phyloP scores from a whole-genome alignment of 2,329 filamentous ascomycete genomes.

The Epichloe uncinata region DNA sequence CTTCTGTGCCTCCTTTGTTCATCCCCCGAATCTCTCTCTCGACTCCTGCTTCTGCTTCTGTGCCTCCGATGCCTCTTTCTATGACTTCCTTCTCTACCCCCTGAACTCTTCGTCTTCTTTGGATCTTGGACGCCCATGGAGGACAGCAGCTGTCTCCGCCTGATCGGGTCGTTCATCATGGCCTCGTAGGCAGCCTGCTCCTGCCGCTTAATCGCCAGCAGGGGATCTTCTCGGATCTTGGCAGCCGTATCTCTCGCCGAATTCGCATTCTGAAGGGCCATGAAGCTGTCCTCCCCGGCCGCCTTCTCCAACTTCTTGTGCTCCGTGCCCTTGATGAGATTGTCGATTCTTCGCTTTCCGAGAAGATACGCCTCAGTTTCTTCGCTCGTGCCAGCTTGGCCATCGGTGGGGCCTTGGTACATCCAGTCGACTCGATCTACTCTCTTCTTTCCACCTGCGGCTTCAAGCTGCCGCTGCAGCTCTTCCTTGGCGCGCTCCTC shows the following conservation, averaged over 20 bases:
- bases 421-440: conserved; percentile 92
- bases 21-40: conserved; percentile 2
- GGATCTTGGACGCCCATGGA: conserved; percentile 44
- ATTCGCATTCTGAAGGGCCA: conserved; percentile 56
- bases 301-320: conserved; percentile 70
- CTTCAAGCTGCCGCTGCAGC: conserved; percentile 78
- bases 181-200: conserved; percentile 71
- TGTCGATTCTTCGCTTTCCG: conserved; percentile 85
- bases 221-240: conserved; percentile 82
- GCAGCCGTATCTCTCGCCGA: conserved; percentile 64
- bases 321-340: conserved; percentile 63
- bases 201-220: conserved; percentile 85
- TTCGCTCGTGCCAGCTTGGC: conserved; percentile 63
- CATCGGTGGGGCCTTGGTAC: conserved; percentile 77
- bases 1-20: conserved; percentile 16
- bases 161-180: conserved; percentile 66
- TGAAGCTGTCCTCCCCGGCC: conserved; percentile 43
- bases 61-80: conserved; percentile 3
- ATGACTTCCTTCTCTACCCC: conserved; percentile 18
- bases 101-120: conserved; percentile 27
- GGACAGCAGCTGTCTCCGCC: conserved; percentile 52
- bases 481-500: conserved; percentile 91
- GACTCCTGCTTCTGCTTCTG: conserved; percentile 4
- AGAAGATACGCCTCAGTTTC: conserved; percentile 90
- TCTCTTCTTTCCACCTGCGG: conserved; percentile 68